Conservation (phyloP, 2,329 filamentous ascomycete genomes). For the Botryotinia convoluta region DNA sequence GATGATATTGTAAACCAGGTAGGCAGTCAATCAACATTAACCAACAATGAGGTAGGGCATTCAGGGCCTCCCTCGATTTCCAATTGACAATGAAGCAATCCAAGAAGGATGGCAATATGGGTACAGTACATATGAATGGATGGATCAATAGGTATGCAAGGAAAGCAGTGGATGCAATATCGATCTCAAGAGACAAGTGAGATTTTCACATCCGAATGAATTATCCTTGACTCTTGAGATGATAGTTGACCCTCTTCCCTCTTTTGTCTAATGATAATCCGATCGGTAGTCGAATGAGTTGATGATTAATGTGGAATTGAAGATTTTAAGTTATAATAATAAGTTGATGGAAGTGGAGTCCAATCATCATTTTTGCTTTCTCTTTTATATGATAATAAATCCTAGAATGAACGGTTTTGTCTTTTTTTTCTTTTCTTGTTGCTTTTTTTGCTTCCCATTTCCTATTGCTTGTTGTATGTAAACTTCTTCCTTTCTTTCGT, state of each 20-base stretch:
- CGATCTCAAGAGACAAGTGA: background rate
- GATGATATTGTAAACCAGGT: constrained; percentile 5
- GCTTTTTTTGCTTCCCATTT: background rate
- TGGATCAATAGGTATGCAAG: background rate
- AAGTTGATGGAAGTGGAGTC: constrained; percentile 2
- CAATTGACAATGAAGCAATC: background rate
- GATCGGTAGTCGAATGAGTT: constrained; percentile 7
- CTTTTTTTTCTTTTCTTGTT: background rate
- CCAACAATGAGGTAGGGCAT: background rate
- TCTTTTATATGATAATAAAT: background rate
- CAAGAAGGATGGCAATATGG: background rate
- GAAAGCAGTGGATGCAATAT: background rate
- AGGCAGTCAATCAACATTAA: constrained; percentile 8
- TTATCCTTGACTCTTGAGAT: constrained; percentile 6
- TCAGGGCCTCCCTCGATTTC: background rate
- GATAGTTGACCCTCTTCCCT: constrained; percentile 11
- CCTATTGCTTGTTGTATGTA: background rate
- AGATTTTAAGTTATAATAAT: constrained; percentile 24
- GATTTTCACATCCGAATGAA: constrained; percentile 4
- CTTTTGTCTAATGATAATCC: constrained; percentile 23
- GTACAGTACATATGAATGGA: background rate
- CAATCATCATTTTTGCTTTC: background rate
- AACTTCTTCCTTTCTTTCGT: background rate
- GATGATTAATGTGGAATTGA: constrained; percentile 15
- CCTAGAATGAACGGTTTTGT: background rate